Evolutionary conservation across 495 filamentous ascomycete genomes (phyloP).

Genomic region (Penicillium roqueforti): DNA sequence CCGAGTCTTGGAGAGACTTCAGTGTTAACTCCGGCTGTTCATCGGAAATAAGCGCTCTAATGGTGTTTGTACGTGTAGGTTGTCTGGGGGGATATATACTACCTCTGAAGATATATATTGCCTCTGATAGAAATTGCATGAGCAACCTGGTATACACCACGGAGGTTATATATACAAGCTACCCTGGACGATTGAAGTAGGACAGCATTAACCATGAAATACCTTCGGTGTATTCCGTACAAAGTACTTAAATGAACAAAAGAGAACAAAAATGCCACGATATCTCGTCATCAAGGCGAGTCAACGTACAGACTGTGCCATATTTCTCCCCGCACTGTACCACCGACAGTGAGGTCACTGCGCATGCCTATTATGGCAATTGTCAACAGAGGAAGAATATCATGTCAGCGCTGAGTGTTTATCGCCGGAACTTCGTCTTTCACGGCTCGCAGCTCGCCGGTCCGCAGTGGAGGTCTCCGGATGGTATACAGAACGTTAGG

Average conservation of each 20-base stretch:
- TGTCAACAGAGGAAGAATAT: background rate
- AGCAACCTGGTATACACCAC: background rate
- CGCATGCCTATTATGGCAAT: background rate
- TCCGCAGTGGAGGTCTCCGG: constrained; percentile 15
- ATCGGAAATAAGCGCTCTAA: background rate
- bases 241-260: background rate
- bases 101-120: no score
- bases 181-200: background rate
- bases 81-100: background rate
- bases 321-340: background rate
- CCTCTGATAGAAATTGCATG: background rate
- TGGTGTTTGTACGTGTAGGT: background rate
- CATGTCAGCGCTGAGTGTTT: background rate
- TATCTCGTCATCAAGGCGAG: background rate
- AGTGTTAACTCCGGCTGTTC: background rate
- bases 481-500: no score
- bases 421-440: background rate
- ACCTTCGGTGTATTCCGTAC: background rate
- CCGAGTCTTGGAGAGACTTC: background rate
- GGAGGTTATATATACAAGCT: background rate
- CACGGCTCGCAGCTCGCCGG: constrained; percentile 6
- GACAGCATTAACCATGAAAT: background rate
- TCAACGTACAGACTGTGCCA: background rate
- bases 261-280: background rate
- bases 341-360: background rate